Evolutionary conservation across 345 rosid genomes (phyloP).

Genomic region (Cardamine resedifolia): DNA sequence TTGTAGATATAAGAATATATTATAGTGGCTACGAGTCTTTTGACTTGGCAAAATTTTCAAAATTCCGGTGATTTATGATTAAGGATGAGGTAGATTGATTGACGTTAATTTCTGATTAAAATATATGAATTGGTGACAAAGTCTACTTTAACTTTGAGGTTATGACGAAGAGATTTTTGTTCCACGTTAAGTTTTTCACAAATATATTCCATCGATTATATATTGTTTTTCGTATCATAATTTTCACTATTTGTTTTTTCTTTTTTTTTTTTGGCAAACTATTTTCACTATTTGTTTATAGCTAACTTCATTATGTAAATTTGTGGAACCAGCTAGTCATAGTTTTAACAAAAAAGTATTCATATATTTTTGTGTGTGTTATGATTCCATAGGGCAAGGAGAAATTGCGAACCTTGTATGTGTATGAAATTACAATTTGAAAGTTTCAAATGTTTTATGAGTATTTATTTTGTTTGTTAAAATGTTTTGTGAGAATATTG

Average conservation of each 20-base stretch:
- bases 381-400: not conserved
- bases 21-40: slow-evolving; percentile 17
- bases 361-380: not conserved
- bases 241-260: too few relatives aligned
- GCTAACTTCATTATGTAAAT: not conserved
- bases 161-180: not conserved
- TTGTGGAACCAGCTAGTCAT: not conserved
- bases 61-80: not conserved
- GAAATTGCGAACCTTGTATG: not conserved
- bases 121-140: slow-evolving; percentile 18
- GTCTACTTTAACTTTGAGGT: slow-evolving; percentile 8
- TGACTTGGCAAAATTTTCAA: slow-evolving; percentile 1
- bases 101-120: not conserved
- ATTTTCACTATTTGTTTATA: too few relatives aligned
- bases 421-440: slow-evolving; percentile 4
- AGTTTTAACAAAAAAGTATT: not conserved
- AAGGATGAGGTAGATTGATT: slow-evolving; percentile 19
- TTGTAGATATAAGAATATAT: not conserved
- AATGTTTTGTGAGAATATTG: not conserved
- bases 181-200: not conserved
- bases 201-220: not conserved
- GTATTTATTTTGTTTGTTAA: too few relatives aligned
- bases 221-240: not conserved
- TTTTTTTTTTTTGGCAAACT: too few relatives aligned
- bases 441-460: too few relatives aligned